Base-by-base conservation (phyloP, 2,329 filamentous ascomycete species). In the Diaporthe amygdali region DNA sequence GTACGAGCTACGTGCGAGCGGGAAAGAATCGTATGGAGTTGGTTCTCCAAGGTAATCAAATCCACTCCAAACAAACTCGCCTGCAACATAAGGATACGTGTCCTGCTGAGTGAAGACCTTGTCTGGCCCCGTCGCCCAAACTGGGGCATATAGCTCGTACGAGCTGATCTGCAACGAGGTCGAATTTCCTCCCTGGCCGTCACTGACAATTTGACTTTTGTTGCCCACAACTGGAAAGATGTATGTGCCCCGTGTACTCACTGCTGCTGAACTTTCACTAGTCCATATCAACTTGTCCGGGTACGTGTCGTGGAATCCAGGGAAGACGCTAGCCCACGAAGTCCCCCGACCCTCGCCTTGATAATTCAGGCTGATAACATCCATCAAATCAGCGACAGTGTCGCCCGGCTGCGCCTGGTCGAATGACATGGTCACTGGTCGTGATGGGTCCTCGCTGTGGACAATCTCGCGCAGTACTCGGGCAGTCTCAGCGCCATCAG, bases 51-150 rank as follows among this genome's bases (percentile, higher is more conserved):
- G 73, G 74, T 87, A 87, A 69, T 87, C 85, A 73, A 77, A 87
- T 0, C 86, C 86, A 0, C 84, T 82, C 86, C 86, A 88, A 5
- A 87, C 85, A 55, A 86, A 87, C 73, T 86, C 87, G 8, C 88
- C 88, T 0, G 85, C 87, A 0, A 87, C 87, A 71, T 82, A 89
- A 1, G 82, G 79, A 72, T 86, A 75, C 5, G 73, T 72, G 74
- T 89, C 87, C 72, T 89, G 87, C 52, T 75, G 73, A 12, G 74
- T 77, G 72, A 89, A 89, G 0, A 89, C 87, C 73, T 87, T 88
- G 74, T 89, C 87, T 0, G 86, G 83, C 0, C 84, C 84, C 0
- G 86, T 79, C 2, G 84, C 86, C 76, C 82, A 88, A 32, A 75
- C 72, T 1, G 84, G 76, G 0, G 83, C 78, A 74, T 89, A 88